Base-by-base conservation (phyloP, 768 basidiomycete genomes). In the Cytidiella melzeri region DNA sequence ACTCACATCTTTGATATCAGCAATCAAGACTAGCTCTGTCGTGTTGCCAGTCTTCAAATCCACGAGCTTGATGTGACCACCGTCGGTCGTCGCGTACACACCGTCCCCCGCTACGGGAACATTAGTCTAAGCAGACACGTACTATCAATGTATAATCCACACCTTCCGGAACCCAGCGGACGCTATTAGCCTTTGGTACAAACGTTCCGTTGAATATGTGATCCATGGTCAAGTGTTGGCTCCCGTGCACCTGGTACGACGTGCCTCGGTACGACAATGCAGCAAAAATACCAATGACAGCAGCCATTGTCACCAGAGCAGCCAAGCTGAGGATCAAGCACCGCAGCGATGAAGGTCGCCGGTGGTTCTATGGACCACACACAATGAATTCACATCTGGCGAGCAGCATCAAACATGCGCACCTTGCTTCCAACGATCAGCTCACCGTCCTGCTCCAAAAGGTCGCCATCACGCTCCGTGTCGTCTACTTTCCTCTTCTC, bases 101-200 rank as follows among this genome's bases (percentile, higher is more conserved):
- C 96, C 96, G 63, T 99, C 96, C 0, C 91, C 92, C 57, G 94
- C 96, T 96, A 47, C 34, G 27, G 28, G 46, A 41, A 36, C 12
- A 23, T 47, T 20, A 13, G 20, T 10, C 2, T 3, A 30, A 20
- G 40, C n/a, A 5, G 6, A 27, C n/a, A n/a, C 3, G 28, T 37
- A 6, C 11, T 47, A 19, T 45, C 4, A 44, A 39, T 30, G 23
- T 4, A 27, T n/a, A 26, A 20, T 15, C 58, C 79, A 36, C 54
- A 92, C 94, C 95, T 79, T 96, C 93, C 7, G 86, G 81, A 24
- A 98, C 84, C 96, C 96, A 99, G 39, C 81, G 73, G 27, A 99
- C 63, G 19, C 58, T 57, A 42, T 73, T 71, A 2, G 61, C 57
- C 3, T 73, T 61, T 2, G 73, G 66, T 13, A 27, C 52, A 61